These are phyloP conservation scores for Xylaria sp. DNA, from an alignment of 2,329 filamentous ascomycete genomes.

Conservation along the genomic window DNA sequence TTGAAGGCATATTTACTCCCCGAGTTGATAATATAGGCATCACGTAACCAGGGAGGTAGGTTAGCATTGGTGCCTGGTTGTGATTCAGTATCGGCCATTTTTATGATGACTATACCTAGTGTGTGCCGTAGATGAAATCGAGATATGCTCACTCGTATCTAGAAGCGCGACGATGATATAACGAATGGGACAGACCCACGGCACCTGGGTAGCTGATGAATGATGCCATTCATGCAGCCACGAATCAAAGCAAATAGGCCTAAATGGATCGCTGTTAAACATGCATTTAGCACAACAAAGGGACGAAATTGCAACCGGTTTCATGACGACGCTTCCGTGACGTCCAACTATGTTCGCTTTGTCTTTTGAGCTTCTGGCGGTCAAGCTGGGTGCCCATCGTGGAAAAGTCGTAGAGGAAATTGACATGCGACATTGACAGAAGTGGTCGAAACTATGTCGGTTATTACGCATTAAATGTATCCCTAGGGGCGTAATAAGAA, in stretches of 20 bases:
- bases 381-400: background rate
- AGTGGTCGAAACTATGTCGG: background rate
- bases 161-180: background rate
- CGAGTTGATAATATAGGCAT: constrained; percentile 13
- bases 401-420: background rate
- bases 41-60: constrained; percentile 1
- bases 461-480: background rate
- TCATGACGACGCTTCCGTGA: constrained; percentile 17
- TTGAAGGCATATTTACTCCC: background rate
- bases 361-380: background rate
- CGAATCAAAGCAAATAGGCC: background rate
- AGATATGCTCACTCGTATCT: background rate
- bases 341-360: background rate
- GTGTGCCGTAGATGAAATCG: background rate
- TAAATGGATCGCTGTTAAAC: background rate
- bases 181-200: background rate
- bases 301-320: constrained; percentile 15
- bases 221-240: background rate
- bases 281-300: constrained; percentile 11
- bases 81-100: background rate
- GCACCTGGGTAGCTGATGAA: background rate
- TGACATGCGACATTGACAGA: background rate
- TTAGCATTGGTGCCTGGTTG: background rate
- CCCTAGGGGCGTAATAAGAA: background rate
- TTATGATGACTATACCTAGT: background rate